These are phyloP conservation scores for Xerocomellus chrysenteron DNA, from an alignment of 768 basidiomycete genomes.

Conservation along the genomic window DNA sequence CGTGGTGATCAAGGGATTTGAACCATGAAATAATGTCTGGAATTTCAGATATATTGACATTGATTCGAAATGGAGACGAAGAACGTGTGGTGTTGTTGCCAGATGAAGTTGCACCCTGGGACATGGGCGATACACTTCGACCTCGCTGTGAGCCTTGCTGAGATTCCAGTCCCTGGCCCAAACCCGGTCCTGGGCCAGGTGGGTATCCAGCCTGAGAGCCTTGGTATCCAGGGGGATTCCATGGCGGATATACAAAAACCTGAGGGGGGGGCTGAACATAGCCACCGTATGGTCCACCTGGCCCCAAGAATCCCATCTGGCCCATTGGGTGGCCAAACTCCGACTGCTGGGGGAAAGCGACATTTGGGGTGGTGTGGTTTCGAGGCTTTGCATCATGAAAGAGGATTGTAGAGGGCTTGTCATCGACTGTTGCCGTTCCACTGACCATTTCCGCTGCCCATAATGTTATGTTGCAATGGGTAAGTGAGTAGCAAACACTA, in stretches of 20 bases:
- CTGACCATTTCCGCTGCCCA: no score
- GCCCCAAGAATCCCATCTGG: background rate
- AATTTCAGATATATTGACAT: no score
- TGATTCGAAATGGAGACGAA: background rate
- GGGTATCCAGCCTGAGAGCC: background rate
- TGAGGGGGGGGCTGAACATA: background rate
- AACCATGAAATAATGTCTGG: no score
- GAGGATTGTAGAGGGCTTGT: no score
- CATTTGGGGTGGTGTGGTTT: no score
- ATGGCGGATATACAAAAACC: background rate
- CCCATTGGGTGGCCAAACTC: background rate
- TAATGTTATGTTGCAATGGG: no score
- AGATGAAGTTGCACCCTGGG: background rate
- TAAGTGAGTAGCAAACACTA: no score
- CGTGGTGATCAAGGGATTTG: no score
- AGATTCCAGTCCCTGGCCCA: background rate
- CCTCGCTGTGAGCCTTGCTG: background rate
- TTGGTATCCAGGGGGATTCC: background rate
- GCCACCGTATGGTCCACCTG: background rate
- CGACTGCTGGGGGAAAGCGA: background rate
- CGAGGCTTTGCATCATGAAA: no score
- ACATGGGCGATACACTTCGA: background rate
- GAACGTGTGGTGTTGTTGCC: background rate
- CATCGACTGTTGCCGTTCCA: no score
- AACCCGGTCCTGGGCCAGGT: background rate